Conservation (phyloP, 2,329 filamentous ascomycete species). For the Aureobasidium mangrovei region DNA sequence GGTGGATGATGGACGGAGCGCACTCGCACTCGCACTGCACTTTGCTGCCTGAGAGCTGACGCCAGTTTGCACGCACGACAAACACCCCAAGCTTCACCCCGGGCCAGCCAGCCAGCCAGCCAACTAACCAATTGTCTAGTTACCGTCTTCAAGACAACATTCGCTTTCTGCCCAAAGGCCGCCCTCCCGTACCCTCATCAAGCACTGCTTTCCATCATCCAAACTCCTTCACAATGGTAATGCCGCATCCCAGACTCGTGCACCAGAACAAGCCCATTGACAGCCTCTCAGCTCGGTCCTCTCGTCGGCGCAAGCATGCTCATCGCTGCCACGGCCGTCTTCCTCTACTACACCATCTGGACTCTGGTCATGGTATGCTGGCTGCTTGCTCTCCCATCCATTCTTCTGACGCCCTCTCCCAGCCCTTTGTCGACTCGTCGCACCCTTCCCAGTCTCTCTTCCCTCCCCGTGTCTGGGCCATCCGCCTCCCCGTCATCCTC, state of each 20-base stretch:
- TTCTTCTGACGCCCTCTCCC: background rate
- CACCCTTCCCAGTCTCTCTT: conserved; percentile 93
- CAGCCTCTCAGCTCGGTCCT: conserved; percentile 69
- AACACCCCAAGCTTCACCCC: conserved; percentile 1
- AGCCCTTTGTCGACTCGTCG: conserved; percentile 96
- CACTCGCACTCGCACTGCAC: background rate
- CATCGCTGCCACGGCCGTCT: conserved; percentile 61
- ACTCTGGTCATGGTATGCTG: conserved; percentile 80
- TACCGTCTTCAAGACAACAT: background rate
- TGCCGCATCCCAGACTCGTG: background rate
- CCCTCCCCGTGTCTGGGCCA: conserved; percentile 95
- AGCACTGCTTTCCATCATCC: background rate
- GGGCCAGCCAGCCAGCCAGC: background rate
- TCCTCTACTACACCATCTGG: conserved; percentile 95
- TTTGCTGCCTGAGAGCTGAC: background rate
- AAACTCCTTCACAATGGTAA: conserved; percentile 14
- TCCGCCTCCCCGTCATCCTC: conserved; percentile 95
- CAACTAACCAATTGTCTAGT: background rate
- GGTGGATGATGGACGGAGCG: background rate
- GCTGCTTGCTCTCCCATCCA: background rate
- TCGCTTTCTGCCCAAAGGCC: background rate
- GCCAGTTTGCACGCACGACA: background rate
- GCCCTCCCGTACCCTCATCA: background rate
- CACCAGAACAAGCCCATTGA: background rate
- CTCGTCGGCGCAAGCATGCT: conserved; percentile 69